These are phyloP conservation scores for Colletotrichum sp. DNA, from an alignment of 2,329 filamentous ascomycete species.

Conservation along the genomic window DNA sequence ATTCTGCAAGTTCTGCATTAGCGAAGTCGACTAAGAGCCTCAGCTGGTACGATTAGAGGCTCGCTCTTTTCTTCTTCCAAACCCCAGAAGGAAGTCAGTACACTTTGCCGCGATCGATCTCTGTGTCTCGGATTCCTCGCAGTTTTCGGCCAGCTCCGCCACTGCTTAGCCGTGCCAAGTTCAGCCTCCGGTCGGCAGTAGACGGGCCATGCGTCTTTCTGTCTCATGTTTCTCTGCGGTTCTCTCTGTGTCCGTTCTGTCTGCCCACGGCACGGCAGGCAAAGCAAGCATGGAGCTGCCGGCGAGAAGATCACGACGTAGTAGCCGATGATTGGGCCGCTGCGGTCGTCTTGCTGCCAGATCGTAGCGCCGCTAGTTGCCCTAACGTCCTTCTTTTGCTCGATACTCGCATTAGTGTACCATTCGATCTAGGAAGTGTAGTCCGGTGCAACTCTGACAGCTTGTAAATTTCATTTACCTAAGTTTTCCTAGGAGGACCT, in stretches of 20 bases:
- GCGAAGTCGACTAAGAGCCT: not conserved
- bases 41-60: not conserved
- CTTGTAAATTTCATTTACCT: not conserved
- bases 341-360: not conserved
- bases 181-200: not conserved
- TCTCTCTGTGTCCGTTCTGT: not conserved
- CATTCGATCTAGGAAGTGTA: not conserved
- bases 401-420: not conserved
- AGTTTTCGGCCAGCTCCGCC: not conserved
- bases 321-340: not conserved
- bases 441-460: not conserved
- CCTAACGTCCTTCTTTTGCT: not conserved
- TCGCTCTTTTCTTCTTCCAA: not conserved
- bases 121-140: not conserved
- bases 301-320: not conserved
- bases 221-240: not conserved
- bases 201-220: not conserved
- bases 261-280: not conserved
- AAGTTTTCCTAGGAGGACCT: not conserved
- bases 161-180: not conserved
- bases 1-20: not conserved
- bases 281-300: not conserved
- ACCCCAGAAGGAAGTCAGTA: not conserved
- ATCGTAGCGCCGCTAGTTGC: not conserved
- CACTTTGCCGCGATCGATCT: not conserved